Evolutionary conservation across 768 basidiomycete species (phyloP), one percentile per base, ranked within the genome.

Genomic region (Suillus alpinus): DNA sequence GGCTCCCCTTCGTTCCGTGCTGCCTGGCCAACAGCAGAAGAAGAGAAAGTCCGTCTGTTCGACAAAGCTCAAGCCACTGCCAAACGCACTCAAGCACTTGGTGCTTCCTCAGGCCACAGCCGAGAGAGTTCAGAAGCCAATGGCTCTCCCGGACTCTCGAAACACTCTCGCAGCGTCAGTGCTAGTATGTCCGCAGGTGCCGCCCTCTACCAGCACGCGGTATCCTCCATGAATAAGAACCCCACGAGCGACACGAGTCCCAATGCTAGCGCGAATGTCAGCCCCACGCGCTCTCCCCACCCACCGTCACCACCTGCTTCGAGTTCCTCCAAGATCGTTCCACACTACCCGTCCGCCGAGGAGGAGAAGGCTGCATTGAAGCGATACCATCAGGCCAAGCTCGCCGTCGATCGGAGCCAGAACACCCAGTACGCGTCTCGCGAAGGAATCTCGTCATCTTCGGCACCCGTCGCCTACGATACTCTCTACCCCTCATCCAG

Each of bases 31-130:
- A 81, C 86, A 1, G 89, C 92, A 0, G 91, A 92, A 72, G 83
- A 86, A 59, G 92, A 94, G 69, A 93, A 94, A 66, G 73, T 81
- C 1, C 78, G 81, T n/a, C 69, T 91, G n/a, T 92, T 82, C 71
- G 78, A 88, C 55, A 71, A 84, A 53, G 90, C 91, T 0, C 86
- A 87, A 67, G 83, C 81, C 1, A 86, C 82, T n/a, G 91, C 85
- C 2, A 79, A 77, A 59, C 80, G 78, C 57, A 82, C 82, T 5
- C 89, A 88, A 67, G 83, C 79, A 6, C 66, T 59, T 23, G 77
- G 72, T 0, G 66, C 70, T 14, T 68, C 69, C 7, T 68, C 68
- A 10, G 62, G 66, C 36, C 69, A 69, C 18, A 68, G 66, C 29
- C 74, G 68, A 32, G 67, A 63, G 10, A 75, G 69, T 53, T 73